phyloP scores from a whole-genome alignment of 1,284 basidiomycete genomes.

The Pseudozyma flocculosa region DNA sequence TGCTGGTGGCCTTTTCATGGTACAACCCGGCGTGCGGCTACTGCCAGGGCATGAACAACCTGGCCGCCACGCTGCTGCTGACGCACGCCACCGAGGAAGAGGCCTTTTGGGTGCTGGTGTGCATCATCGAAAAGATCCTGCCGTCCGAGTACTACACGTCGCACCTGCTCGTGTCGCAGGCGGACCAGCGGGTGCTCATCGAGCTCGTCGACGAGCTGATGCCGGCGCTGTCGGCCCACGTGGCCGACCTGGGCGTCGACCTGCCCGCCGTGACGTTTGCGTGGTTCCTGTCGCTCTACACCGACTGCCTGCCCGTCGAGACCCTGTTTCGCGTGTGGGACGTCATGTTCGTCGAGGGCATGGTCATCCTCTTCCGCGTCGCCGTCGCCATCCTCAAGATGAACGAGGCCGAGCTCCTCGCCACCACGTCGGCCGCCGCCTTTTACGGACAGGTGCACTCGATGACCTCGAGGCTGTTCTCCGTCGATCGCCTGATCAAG shows the following conservation, averaged over 20 bases:
- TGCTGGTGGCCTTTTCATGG: slow-evolving; percentile 88
- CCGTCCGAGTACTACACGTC: slow-evolving; percentile 60
- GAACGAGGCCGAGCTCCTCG: slow-evolving; percentile 78
- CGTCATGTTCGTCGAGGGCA: slow-evolving; percentile 88
- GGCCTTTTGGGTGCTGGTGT: slow-evolving; percentile 91
- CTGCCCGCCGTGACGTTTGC: slow-evolving; percentile 93
- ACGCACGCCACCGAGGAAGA: slow-evolving; percentile 93
- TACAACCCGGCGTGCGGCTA: slow-evolving; percentile 60
- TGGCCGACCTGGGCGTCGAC: slow-evolving; percentile 79
- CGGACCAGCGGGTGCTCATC: slow-evolving; percentile 85
- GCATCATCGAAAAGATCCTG: slow-evolving; percentile 66
- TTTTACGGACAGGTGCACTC: slow-evolving; percentile 83
- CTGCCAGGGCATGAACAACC: slow-evolving; percentile 76
- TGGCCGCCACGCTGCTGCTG: slow-evolving; percentile 88
- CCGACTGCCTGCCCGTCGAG: slow-evolving; percentile 91
- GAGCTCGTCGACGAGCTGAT: slow-evolving; percentile 78
- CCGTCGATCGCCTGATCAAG: slow-evolving; percentile 82
- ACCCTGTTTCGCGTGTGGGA: slow-evolving; percentile 65
- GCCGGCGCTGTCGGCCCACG: slow-evolving; percentile 75
- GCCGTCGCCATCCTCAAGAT: slow-evolving; percentile 81
- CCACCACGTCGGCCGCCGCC: slow-evolving; percentile 77
- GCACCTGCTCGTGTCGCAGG: slow-evolving; percentile 71
- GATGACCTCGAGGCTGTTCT: slow-evolving; percentile 86
- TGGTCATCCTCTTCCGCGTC: slow-evolving; percentile 80
- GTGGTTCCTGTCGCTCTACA: slow-evolving; percentile 95